Percentiles rank a stretch among this genome's conserved stretches.
Conservation (phyloP, 2,329 filamentous ascomycete species). For the Shiraia bambusicola region DNA sequence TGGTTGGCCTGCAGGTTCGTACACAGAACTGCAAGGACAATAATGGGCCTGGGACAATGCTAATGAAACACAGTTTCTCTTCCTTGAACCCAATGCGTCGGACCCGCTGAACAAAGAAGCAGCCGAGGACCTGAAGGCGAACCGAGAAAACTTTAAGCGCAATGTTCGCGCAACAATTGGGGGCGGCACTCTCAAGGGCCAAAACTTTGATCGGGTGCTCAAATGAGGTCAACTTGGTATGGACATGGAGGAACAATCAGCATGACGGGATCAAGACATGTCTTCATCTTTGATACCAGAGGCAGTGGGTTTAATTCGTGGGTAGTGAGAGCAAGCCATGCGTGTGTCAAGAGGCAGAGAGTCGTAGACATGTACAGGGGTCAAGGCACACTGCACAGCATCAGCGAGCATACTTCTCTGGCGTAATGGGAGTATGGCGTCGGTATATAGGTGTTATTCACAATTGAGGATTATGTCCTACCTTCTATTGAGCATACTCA, state of each 20-base stretch:
- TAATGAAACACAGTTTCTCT: constrained; percentile 70
- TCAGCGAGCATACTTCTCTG: constrained; percentile 30
- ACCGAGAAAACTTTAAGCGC: constrained; percentile 84
- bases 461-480: constrained; percentile 8
- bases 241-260: neutral
- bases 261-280: too few relatives aligned
- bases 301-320: neutral
- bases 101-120: constrained; percentile 99
- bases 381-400: constrained; percentile 5
- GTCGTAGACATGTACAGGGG: neutral
- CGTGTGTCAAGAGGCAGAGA: neutral
- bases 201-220: constrained; percentile 75
- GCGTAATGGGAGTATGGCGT: constrained; percentile 35
- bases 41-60: neutral
- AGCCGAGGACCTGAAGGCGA: constrained; percentile 83
- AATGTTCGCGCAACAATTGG: constrained; percentile 85
- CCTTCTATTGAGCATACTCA: constrained; percentile 2
- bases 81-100: constrained; percentile 94
- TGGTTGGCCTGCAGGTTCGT: constrained; percentile 83
- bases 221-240: constrained; percentile 53
- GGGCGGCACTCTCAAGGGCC: constrained; percentile 73
- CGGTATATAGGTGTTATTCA: constrained; percentile 20
- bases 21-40: neutral
- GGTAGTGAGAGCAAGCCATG: neutral
- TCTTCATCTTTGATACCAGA: neutral